These are phyloP conservation scores for Gymnopus androsaceus DNA, from an alignment of 1,284 basidiomycete genomes.

Conservation along the genomic window DNA sequence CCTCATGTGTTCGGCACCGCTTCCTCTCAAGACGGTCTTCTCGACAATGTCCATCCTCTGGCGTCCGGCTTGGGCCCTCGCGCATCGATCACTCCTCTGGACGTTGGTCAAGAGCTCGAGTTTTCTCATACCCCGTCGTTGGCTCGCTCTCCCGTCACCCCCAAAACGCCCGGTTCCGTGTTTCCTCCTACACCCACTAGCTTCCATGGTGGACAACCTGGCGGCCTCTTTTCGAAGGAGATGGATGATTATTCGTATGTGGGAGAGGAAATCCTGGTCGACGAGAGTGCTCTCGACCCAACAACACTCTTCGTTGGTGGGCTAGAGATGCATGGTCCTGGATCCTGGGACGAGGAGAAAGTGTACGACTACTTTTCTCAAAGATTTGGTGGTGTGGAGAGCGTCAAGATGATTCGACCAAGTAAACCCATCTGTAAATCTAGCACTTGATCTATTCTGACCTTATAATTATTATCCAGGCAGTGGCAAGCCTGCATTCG, in stretches of 20 bases:
- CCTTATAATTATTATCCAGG: conserved; percentile 37
- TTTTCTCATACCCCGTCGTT: conserved; percentile 47
- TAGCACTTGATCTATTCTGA: background rate
- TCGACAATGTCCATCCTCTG: conserved; percentile 2
- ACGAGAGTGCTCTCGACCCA: conserved; percentile 57
- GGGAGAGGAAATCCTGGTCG: conserved; percentile 18
- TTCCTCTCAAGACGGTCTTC: no score
- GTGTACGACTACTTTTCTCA: conserved; percentile 58
- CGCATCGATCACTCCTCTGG: background rate
- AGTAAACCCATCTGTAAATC: conserved; percentile 43
- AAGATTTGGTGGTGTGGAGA: conserved; percentile 63
- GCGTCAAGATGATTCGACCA: conserved; percentile 63
- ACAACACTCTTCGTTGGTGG: conserved; percentile 76
- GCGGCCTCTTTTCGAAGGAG: conserved; percentile 29
- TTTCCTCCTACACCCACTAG: conserved; percentile 49
- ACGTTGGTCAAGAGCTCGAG: conserved; percentile 24
- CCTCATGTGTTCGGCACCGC: no score
- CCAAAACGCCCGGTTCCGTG: conserved; percentile 47
- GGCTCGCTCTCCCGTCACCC: conserved; percentile 49
- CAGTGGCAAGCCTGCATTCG: conserved; percentile 66
- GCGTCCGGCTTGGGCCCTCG: background rate
- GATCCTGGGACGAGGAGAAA: conserved; percentile 67
- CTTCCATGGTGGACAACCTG: conserved; percentile 32
- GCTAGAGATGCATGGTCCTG: conserved; percentile 60
- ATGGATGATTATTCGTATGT: conserved; percentile 22